Percentiles rank a stretch among this genome's conserved stretches.
phyloP scores from a whole-genome alignment of 2,329 filamentous ascomycete species.

The Nigrospora osmanthi region DNA sequence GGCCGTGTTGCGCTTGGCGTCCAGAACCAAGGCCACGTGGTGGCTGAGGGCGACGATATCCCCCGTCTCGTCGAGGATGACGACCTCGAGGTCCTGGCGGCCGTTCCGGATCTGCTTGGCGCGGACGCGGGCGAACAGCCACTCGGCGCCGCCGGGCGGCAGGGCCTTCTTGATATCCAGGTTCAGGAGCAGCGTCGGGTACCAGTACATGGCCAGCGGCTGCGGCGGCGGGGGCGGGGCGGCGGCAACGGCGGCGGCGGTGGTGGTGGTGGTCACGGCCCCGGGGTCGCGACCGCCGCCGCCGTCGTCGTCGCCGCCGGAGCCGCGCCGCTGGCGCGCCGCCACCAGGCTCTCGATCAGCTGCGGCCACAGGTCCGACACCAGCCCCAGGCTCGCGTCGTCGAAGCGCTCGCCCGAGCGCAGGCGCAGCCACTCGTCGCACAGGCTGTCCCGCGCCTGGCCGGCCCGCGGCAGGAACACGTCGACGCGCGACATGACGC shows the following conservation, averaged over 20 bases:
- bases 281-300: too few species aligned
- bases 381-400: constrained; percentile 16
- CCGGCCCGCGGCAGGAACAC: constrained; percentile 15
- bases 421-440: constrained; percentile 21
- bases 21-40: constrained; percentile 19
- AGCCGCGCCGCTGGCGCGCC: constrained; percentile 5
- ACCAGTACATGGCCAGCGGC: constrained; percentile 40
- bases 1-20: constrained; percentile 18
- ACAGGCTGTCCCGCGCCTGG: constrained; percentile 10
- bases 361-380: constrained; percentile 20
- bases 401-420: constrained; percentile 17
- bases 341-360: constrained; percentile 11
- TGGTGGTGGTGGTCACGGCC: too few species aligned
- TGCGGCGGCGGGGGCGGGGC: too few species aligned
- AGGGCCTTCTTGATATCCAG: constrained; percentile 65
- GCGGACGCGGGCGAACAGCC: constrained; percentile 52
- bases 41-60: constrained; percentile 21
- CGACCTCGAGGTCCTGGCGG: constrained; percentile 18
- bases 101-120: constrained; percentile 15
- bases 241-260: too few species aligned
- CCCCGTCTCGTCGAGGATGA: constrained; percentile 16
- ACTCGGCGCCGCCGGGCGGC: constrained; percentile 56
- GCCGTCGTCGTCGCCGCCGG: neutral
- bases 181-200: constrained; percentile 60
- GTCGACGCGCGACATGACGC: constrained; percentile 12